phyloP scores from a whole-genome alignment of 2,329 filamentous ascomycete species.

The Diaporthe humulicola region DNA sequence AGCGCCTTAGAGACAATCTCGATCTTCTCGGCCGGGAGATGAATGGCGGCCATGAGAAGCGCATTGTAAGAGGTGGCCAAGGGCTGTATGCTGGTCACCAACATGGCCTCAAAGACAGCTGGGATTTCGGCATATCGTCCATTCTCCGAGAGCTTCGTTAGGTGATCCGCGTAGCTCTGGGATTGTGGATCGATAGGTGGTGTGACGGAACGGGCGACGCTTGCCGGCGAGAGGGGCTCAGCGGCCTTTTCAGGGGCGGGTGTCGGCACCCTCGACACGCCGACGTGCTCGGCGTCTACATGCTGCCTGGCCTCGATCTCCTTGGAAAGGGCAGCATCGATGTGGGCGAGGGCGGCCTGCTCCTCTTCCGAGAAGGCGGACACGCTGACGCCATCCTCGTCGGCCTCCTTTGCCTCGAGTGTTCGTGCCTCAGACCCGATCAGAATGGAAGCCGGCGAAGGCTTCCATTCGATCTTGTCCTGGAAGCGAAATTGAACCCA shows the following conservation, averaged over 20 bases:
- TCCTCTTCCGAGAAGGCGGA: slow-evolving; percentile 60
- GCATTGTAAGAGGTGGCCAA: slow-evolving; percentile 92
- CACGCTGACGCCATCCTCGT: slow-evolving; percentile 44
- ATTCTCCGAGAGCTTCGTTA: slow-evolving; percentile 79
- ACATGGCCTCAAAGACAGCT: slow-evolving; percentile 89
- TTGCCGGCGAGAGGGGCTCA: slow-evolving; percentile 56
- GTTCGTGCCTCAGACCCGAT: slow-evolving; percentile 56
- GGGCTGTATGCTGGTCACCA: slow-evolving; percentile 84
- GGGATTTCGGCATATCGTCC: slow-evolving; percentile 90
- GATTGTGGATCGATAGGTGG: slow-evolving; percentile 75
- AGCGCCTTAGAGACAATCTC: slow-evolving; percentile 92
- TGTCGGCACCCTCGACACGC: slow-evolving; percentile 53
- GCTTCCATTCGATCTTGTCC: slow-evolving; percentile 91
- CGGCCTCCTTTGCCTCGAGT: slow-evolving; percentile 50
- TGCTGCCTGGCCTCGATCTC: slow-evolving; percentile 73
- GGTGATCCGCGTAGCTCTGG: slow-evolving; percentile 80
- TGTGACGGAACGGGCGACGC: slow-evolving; percentile 69
- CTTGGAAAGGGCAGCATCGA: slow-evolving; percentile 85
- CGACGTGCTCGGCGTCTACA: slow-evolving; percentile 54
- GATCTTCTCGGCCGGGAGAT: slow-evolving; percentile 82
- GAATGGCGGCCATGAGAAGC: slow-evolving; percentile 85
- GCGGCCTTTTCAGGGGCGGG: slow-evolving; percentile 52
- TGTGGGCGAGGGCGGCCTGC: slow-evolving; percentile 78
- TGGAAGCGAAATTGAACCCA: slow-evolving; percentile 94
- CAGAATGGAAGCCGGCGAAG: slow-evolving; percentile 66